Evolutionary conservation across 495 filamentous ascomycete species (phyloP).

Genomic region (Parmelia sp.): DNA sequence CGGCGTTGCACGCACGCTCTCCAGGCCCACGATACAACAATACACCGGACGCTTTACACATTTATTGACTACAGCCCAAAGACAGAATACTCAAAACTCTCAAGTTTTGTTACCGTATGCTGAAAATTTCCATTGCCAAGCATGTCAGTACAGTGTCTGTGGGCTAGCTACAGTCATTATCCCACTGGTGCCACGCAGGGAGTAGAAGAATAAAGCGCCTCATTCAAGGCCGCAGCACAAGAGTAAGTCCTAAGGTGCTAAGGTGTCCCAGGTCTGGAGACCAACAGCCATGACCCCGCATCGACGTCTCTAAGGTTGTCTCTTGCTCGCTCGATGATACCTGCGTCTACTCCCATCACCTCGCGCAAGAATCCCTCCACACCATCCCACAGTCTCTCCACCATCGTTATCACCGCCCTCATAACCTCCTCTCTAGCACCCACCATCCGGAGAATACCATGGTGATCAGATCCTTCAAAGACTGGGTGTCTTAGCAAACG

Average conservation of each 20-base stretch:
- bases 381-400: background rate
- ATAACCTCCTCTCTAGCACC: conserved; percentile 11
- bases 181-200: no score
- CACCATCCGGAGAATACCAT: conserved; percentile 3
- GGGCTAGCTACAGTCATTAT: no score
- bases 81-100: no score
- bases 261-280: background rate
- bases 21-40: no score
- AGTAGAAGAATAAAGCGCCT: background rate
- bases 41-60: no score
- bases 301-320: background rate
- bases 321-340: conserved; percentile 1
- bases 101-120: no score
- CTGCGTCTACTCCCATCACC: background rate
- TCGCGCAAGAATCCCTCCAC: conserved; percentile 4
- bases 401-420: conserved; percentile 11
- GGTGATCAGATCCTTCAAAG: background rate
- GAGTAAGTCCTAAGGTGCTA: background rate
- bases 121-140: no score
- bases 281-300: background rate
- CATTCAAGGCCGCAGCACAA: background rate
- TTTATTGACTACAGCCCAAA: no score
- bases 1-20: no score
- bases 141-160: no score
- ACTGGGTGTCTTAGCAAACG: conserved; percentile 5